A percentile compares a stretch with the other conserved stretches of the same genome.
Conservation (phyloP, 768 basidiomycete species). For the Vararia minispora region DNA sequence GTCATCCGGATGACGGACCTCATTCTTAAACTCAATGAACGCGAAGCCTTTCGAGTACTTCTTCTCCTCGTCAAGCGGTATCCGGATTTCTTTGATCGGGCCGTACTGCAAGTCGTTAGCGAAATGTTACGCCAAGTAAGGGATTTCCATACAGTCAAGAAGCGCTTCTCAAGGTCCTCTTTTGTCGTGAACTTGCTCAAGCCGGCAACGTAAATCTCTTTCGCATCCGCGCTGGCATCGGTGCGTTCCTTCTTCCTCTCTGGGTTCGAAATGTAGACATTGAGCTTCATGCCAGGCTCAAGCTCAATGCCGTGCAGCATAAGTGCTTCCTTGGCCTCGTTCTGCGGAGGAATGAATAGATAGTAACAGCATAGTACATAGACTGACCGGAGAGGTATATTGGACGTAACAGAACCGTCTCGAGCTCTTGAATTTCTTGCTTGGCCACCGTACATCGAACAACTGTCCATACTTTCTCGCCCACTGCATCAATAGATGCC, state of each 20-base stretch:
- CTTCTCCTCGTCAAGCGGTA: slow-evolving; percentile 64
- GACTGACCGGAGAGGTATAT: slow-evolving; percentile 68
- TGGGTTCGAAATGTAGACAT: slow-evolving; percentile 84
- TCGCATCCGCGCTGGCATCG: slow-evolving; percentile 74
- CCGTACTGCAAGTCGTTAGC: slow-evolving; percentile 51
- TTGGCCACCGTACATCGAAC: slow-evolving; percentile 96
- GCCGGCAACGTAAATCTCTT: slow-evolving; percentile 83
- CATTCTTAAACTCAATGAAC: slow-evolving; percentile 82
- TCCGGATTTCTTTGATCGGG: slow-evolving; percentile 65
- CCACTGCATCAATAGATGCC: slow-evolving; percentile 3
- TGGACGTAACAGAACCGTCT: slow-evolving; percentile 94
- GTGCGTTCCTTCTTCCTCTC: slow-evolving; percentile 82
- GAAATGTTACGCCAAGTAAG: not conserved
- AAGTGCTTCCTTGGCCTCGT: slow-evolving; percentile 65
- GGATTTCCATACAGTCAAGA: slow-evolving; percentile 48
- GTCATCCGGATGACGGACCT: slow-evolving; percentile 35
- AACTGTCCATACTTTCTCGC: slow-evolving; percentile 88
- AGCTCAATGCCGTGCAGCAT: slow-evolving; percentile 70
- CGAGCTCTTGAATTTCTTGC: slow-evolving; percentile 88
- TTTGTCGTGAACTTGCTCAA: slow-evolving; percentile 70
- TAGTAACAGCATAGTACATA: not conserved
- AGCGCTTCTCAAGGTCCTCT: slow-evolving; percentile 67
- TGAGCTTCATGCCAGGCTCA: slow-evolving; percentile 54
- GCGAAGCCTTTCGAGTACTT: slow-evolving; percentile 76
- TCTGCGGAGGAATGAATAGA: slow-evolving; percentile 24